Base-by-base conservation (phyloP, 805 yeast species). In the Sungouiozyma ichnusensis region DNA sequence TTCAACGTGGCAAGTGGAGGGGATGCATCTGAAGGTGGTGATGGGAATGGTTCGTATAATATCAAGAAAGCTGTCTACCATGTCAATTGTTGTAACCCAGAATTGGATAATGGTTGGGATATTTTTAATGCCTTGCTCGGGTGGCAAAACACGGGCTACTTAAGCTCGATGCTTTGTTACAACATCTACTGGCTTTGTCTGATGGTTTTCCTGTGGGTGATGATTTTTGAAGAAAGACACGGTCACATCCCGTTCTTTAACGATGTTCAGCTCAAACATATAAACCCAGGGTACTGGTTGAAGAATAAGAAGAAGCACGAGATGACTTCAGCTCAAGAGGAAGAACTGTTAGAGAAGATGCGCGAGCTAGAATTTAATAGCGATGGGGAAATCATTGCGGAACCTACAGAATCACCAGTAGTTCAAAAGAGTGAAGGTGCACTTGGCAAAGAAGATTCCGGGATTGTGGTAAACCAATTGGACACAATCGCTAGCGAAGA, bases 81-180 rank as follows among this genome's bases (percentile, higher is more conserved):
- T 67, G 94, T 90, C 47, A 87, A 90, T 73, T 90, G 97, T 69
- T 90, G 97, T 71, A 87, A 87, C 66, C 97, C 97, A 37, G 88
- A 82, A 64, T 70, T 73, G 45, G 90, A 82, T 65, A 79, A 81
- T 53, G 97, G 97, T 68, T 90, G 97, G 97, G 95, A 87, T 74
- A 79, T 90, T 47, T 90, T 90, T 74, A 90, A 90, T 59, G 85
- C 97, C 20, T 64, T 90, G 44, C 70, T 90, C 49, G 98, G 97
- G 48, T 90, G 98, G 98, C 95, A 87, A 69, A 90, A 90, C 67
- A 76, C 95, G 41, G 97, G 96, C 45, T 86, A 95, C 50, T 75
- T 85, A 60, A 95, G 97, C 44, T 85, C 96, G 4, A 88, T 90
- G 45, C 67, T 90, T 41, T 76, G 88, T 38, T 90, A 90, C 72